Evolutionary conservation across 1,284 basidiomycete species (phyloP).

Genomic region (Ceratobasidium sp.): DNA sequence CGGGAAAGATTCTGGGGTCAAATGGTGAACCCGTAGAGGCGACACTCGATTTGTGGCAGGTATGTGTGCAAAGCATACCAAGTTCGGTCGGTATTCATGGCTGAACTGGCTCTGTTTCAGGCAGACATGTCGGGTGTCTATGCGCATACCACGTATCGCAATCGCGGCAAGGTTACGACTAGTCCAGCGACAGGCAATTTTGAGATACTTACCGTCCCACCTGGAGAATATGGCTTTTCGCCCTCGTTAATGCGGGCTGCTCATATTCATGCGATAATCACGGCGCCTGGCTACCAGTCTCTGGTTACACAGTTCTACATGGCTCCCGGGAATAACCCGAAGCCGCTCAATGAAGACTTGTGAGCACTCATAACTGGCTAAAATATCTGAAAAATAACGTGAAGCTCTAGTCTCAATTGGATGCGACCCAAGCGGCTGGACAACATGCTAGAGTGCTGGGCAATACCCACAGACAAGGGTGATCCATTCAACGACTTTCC

Average conservation of each 20-base stretch:
- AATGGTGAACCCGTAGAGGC: constrained; percentile 22
- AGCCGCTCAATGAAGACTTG: neutral
- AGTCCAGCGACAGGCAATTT: neutral
- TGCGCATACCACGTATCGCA: constrained; percentile 5
- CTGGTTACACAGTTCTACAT: constrained; percentile 23
- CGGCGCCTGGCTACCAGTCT: neutral
- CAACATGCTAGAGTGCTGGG: constrained; percentile 6
- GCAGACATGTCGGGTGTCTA: constrained; percentile 3
- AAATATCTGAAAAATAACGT: neutral
- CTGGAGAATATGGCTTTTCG: neutral
- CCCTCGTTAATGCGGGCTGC: neutral
- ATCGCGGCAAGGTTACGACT: neutral
- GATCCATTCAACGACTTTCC: neutral
- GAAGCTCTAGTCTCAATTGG: neutral
- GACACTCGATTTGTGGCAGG: constrained; percentile 34
- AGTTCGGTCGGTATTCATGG: neutral
- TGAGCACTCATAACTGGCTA: neutral
- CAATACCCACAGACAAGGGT: constrained; percentile 15
- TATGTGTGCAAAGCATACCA: neutral
- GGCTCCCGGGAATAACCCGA: neutral
- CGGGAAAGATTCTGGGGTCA: constrained; percentile 23
- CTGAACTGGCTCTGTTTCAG: neutral
- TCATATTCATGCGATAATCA: constrained; percentile 18
- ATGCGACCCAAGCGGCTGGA: neutral
- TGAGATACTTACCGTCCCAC: constrained; percentile 17